Conservation (phyloP, 164 flowering plant genomes). For the Piper longum region DNA sequence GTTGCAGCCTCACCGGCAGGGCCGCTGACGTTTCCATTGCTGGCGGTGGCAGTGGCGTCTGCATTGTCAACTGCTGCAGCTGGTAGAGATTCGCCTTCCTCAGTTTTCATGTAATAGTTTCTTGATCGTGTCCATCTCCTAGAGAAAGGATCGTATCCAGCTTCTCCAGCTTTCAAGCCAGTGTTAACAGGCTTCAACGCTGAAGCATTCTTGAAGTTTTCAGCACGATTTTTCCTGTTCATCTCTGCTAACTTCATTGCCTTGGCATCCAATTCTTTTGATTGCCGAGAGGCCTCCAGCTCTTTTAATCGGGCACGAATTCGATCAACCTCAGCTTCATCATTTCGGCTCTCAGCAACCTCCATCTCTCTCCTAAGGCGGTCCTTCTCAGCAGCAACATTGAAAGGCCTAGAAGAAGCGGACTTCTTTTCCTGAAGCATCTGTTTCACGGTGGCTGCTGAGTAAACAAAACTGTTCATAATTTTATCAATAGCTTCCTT, state of each 20-base stretch:
- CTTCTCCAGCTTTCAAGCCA: constrained; percentile 75
- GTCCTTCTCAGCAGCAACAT: constrained; percentile 83
- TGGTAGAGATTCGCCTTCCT: constrained; percentile 19
- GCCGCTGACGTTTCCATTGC: constrained; percentile 3
- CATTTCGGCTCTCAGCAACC: constrained; percentile 54
- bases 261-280: constrained; percentile 42
- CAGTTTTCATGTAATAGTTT: constrained; percentile 58
- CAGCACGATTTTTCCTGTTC: constrained; percentile 76
- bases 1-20: constrained; percentile 49
- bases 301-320: constrained; percentile 57
- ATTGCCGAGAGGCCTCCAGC: constrained; percentile 46
- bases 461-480: constrained; percentile 48
- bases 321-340: constrained; percentile 56
- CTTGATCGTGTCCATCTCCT: constrained; percentile 89
- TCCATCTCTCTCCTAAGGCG: constrained; percentile 61
- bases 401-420: constrained; percentile 65
- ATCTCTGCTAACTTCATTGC: constrained; percentile 79
- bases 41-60: constrained; percentile 9
- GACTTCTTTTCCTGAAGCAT: constrained; percentile 93
- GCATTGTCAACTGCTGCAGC: constrained; percentile 17
- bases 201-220: constrained; percentile 90
- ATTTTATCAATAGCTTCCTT: constrained; percentile 60
- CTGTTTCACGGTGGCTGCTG: constrained; percentile 87
- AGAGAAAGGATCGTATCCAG: constrained; percentile 93
- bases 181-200: constrained; percentile 49